Evolutionary conservation across 108 stramenopile genomes (phyloP).

Genomic region (Ochromonas danica): DNA sequence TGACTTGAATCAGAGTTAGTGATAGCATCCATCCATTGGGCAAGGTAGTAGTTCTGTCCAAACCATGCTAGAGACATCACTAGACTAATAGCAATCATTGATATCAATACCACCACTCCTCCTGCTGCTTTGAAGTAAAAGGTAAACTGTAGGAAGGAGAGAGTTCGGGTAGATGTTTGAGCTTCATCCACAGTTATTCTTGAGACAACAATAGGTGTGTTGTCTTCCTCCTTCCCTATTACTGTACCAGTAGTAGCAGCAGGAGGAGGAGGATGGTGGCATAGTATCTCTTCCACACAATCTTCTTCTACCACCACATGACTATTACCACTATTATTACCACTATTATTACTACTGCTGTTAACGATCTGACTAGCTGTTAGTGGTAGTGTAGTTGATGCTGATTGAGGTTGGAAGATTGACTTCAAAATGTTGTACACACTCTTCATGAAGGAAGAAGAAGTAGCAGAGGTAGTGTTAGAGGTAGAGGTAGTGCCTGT

Average conservation of each 20-base stretch:
- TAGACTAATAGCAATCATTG: neutral
- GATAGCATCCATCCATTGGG: slow-evolving; percentile 11
- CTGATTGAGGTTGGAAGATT: too few species aligned
- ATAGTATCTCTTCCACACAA: neutral
- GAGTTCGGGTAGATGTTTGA: neutral
- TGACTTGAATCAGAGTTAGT: neutral
- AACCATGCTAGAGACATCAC: neutral
- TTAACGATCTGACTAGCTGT: too few species aligned
- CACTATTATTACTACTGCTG: too few species aligned
- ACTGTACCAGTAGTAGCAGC: neutral
- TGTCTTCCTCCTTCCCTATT: neutral
- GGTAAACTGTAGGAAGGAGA: neutral
- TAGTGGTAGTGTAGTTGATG: too few species aligned
- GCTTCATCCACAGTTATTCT: neutral
- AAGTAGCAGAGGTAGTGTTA: too few species aligned
- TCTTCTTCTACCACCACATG: neutral
- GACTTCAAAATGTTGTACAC: neutral
- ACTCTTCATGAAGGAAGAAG: neutral
- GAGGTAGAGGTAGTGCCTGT: too few species aligned
- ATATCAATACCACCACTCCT: neutral
- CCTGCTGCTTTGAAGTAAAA: slow-evolving; percentile 18
- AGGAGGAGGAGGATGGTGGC: neutral
- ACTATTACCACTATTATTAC: too few species aligned
- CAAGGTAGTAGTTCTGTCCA: slow-evolving; percentile 28
- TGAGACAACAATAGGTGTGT: neutral